Base-by-base conservation (phyloP, 371 early-diverging fungal species). In the Zancudomyces culisetae region DNA sequence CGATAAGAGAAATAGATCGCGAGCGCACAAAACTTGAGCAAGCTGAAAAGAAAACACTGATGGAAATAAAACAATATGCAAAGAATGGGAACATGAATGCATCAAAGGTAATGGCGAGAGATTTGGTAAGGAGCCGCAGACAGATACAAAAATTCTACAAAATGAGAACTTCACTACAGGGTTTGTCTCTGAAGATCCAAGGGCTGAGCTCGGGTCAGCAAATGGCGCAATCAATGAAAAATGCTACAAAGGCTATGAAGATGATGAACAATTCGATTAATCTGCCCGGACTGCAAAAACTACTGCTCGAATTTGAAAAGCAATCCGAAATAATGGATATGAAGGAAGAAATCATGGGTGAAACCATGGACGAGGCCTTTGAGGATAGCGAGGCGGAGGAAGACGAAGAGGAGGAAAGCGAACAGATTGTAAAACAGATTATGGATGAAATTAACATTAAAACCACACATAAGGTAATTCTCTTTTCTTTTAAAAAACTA, bases 291-390 rank as follows among this genome's bases (percentile, higher is more conserved):
- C 85, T 97, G 35, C 81, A 85, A 47, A 82, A 85, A 56, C 92
- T 97, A 46, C 90, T 95, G 88, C 85, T 88, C 86, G 91, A 95
- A 40, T 97, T 95, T 71, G 93, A 94, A 62, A 75, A 71, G 62
- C 91, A 97, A 70, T 75, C 76, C 29, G 94, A 90, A 60, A 66
- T 88, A 60, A 90, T 97, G 94, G 92, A 97, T 61, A 92, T 97
- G 93, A 94, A 94, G 70, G 90, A 90, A 52, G 93, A 91, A 59
- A 84, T 96, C 87, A 90, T 96, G 90, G 83, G 83, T 43, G 97
- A 97, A 58, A 87, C 87, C 18, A 89, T 97, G 51, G 94, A 97
- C 55, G 93, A 90, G 61, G 86, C 79, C 24, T 81, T 95, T 77
- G 92, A 87, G 29, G 93, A 87, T 53, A 91, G 87, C 15, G 91